Base-by-base conservation (phyloP, 495 filamentous ascomycete genomes). In the Penicilliopsis zonata region DNA sequence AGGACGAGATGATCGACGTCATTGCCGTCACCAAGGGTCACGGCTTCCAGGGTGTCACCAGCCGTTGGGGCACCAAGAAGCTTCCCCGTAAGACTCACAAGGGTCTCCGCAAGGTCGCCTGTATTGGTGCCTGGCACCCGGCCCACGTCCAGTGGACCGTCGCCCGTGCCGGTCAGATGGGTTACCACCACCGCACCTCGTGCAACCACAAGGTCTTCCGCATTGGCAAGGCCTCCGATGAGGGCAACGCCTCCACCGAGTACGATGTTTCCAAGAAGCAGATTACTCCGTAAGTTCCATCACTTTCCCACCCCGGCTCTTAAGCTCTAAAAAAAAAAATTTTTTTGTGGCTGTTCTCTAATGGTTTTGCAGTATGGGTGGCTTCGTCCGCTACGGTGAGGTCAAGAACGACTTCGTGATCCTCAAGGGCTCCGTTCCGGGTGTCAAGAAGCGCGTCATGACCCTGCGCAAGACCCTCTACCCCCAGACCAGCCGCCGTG, bases 101-200 rank as follows among this genome's bases (percentile, higher is more conserved):
- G 79, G 92, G 92, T 87, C 82, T 99, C 56, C 80, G 92, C 50
- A 99, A 99, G 81, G 92, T 99, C 53, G 92, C 92, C 53, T 99
- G 92, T 93, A 99, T 99, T 63, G 92, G 92, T 77, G 92, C 92
- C 48, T 99, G 92, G 92, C 92, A 99, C 80, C 92, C 92, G 57
- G 86, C 80, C 65, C 92, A 99, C 83, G 92, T 99, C 72, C 92
- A 99, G 77, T 99, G 92, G 92, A 96, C 92, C 65, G 92, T 99
- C 70, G 92, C 90, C 59, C 92, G 92, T 80, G 92, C 92, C 49
- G 92, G 92, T 92, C 92, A 99, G 72, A 76, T 79, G 67, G 92
- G 92, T 74, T 99, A 99, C 77, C 92, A 99, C 64, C 92, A 99
- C 69, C 88, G 92, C 80, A 96, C 92, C 51, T 96, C 92, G 35